A percentile compares a stretch with the other conserved stretches of the same genome.
phyloP scores from a whole-genome alignment of 83 land plant genomes.

The Picea mariana region DNA sequence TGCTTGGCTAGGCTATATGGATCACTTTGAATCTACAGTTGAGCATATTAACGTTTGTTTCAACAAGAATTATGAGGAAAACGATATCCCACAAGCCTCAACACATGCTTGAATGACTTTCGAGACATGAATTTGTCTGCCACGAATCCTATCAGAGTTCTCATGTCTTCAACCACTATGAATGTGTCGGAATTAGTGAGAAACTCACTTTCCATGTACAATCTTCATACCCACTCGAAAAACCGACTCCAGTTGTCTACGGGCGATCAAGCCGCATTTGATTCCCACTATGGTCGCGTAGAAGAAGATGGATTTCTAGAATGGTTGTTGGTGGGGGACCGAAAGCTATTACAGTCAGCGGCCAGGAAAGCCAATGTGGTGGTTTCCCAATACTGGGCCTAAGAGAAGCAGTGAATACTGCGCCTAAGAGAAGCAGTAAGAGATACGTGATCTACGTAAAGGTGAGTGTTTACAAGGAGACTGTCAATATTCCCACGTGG shows the following conservation, averaged over 20 bases:
- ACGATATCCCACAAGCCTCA: constrained; percentile 3
- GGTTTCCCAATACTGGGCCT: constrained; percentile 15
- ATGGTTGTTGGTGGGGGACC: constrained; percentile 19
- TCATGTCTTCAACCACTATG: constrained; percentile 8
- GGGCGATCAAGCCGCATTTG: neutral
- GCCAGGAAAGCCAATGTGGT: constrained; percentile 12
- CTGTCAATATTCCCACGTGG: too few relatives aligned
- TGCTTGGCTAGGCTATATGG: constrained; percentile 16
- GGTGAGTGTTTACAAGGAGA: too few relatives aligned
- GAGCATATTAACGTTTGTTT: neutral
- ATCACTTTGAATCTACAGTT: neutral
- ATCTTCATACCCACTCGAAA: constrained; percentile 12
- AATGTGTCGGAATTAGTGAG: constrained; percentile 32
- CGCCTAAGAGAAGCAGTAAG: too few relatives aligned
- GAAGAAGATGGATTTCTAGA: neutral
- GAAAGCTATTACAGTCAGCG: constrained; percentile 13
- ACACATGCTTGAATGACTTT: neutral
- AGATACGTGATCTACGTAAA: too few relatives aligned
- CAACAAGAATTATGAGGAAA: neutral
- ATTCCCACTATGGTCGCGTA: neutral
- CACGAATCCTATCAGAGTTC: neutral
- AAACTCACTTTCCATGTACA: constrained; percentile 41
- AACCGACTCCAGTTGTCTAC: neutral
- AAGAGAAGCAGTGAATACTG: too few relatives aligned
- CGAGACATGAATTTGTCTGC: neutral